phyloP scores from a whole-genome alignment of 768 basidiomycete species.

The Cubamyces lactineus region DNA sequence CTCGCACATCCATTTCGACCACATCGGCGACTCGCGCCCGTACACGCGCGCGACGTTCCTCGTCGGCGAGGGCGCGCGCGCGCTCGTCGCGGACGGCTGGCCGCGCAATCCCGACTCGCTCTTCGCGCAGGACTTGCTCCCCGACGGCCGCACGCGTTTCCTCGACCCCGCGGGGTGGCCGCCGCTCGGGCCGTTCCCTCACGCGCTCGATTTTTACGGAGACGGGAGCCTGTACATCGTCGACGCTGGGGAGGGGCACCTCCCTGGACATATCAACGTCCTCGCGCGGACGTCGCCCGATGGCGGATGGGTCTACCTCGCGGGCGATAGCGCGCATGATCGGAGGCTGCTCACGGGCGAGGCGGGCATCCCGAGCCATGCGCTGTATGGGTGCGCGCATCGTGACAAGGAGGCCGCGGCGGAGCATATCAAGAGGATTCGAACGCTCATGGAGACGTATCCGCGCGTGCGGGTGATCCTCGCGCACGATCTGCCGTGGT shows the following conservation, averaged over 20 bases:
- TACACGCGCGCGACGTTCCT: conserved; percentile 53
- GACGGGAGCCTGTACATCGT: conserved; percentile 63
- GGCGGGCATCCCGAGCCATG: conserved; percentile 3
- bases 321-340: conserved; percentile 50
- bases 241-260: conserved; percentile 55
- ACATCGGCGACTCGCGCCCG: conserved; percentile 48
- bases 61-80: conserved; percentile 46
- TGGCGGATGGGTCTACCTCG: conserved; percentile 59
- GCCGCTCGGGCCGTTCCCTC: conserved; percentile 54
- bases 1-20: conserved; percentile 60
- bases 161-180: conserved; percentile 38
- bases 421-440: conserved; percentile 45
- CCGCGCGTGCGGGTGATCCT: conserved; percentile 50
- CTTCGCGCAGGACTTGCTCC: conserved; percentile 28
- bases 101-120: conserved; percentile 43
- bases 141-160: conserved; percentile 20
- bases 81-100: conserved; percentile 44
- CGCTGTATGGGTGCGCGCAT: conserved; percentile 9
- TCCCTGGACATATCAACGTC: conserved; percentile 55
- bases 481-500: conserved; percentile 60
- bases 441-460: conserved; percentile 34
- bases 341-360: conserved; percentile 15
- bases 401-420: conserved; percentile 34
- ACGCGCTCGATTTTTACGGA: conserved; percentile 54
- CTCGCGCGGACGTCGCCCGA: conserved; percentile 56